A percentile compares a stretch with the other conserved stretches of the same genome.
Evolutionary conservation across 495 filamentous ascomycete genomes (phyloP).

Genomic region (Rostrohypoxylon terebratum): DNA sequence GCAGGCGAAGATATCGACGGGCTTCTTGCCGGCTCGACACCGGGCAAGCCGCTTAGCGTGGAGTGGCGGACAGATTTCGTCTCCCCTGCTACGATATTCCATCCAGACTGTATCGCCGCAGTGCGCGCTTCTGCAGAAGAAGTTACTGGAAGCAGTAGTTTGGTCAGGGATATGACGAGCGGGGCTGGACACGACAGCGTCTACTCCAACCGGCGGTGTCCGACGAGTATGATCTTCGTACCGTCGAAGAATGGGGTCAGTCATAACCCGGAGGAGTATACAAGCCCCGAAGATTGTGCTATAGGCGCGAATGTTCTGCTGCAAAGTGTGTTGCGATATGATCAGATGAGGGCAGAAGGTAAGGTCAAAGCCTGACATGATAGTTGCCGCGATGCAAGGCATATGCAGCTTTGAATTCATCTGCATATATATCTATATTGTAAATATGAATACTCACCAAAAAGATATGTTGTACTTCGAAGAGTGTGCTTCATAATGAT

Average conservation of each 20-base stretch:
- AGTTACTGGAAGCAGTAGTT: constrained; percentile 50
- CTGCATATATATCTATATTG: background rate
- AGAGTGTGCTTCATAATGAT: background rate
- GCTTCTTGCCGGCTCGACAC: constrained; percentile 32
- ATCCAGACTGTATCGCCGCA: constrained; percentile 74
- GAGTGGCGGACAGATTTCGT: constrained; percentile 48
- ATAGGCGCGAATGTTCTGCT: constrained; percentile 54
- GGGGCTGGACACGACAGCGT: constrained; percentile 72
- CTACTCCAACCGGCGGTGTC: constrained; percentile 53
- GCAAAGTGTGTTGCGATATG: constrained; percentile 55
- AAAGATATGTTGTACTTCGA: background rate
- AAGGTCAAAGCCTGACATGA: background rate
- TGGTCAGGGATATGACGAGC: constrained; percentile 62
- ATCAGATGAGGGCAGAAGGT: constrained; percentile 42
- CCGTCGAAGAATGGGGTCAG: constrained; percentile 61
- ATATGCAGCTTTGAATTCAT: background rate
- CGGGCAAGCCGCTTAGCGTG: constrained; percentile 42
- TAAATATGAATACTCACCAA: background rate
- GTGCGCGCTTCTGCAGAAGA: constrained; percentile 71
- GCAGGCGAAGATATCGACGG: constrained; percentile 40
- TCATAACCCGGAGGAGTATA: constrained; percentile 63
- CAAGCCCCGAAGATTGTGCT: constrained; percentile 56
- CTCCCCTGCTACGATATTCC: constrained; percentile 75
- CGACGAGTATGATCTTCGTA: constrained; percentile 65
- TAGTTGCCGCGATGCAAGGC: background rate